These are phyloP conservation scores for Fusarium stilboides DNA, from an alignment of 2,329 filamentous ascomycete species.

Conservation along the genomic window DNA sequence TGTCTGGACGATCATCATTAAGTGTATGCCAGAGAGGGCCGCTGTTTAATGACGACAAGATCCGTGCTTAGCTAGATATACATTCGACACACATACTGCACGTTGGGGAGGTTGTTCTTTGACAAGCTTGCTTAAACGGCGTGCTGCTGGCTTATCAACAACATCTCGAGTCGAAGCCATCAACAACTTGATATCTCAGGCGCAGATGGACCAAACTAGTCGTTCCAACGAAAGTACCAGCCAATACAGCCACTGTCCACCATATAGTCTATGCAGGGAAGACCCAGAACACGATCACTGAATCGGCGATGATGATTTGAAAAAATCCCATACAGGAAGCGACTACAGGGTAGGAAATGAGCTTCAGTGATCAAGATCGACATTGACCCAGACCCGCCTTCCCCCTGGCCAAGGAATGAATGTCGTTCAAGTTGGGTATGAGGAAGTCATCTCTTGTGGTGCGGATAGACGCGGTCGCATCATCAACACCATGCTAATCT, in stretches of 20 bases:
- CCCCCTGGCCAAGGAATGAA: slow-evolving; percentile 35
- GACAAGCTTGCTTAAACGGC: not conserved
- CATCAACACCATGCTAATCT: slow-evolving; percentile 16
- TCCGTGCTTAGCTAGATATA: not conserved
- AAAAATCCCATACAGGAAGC: not conserved
- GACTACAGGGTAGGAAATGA: slow-evolving; percentile 35
- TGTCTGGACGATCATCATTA: slow-evolving; percentile 17
- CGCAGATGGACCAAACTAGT: not conserved
- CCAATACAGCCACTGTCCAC: too few species aligned
- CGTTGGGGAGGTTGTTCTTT: too few species aligned
- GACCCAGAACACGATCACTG: not conserved
- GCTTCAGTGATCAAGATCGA: slow-evolving; percentile 21
- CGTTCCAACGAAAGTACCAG: not conserved
- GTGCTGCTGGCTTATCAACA: not conserved
- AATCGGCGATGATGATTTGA: slow-evolving; percentile 7
- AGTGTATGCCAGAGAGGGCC: not conserved
- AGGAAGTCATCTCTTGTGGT: slow-evolving; percentile 12
- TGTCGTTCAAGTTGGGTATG: slow-evolving; percentile 18
- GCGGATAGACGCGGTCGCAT: slow-evolving; percentile 14
- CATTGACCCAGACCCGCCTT: slow-evolving; percentile 26
- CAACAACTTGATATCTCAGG: too few species aligned
- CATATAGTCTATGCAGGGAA: not conserved
- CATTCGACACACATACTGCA: not conserved
- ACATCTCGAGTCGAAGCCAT: not conserved
- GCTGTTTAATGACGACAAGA: not conserved